Conservation (phyloP, 2,329 filamentous ascomycete genomes). For the Penicillium thymicola region DNA sequence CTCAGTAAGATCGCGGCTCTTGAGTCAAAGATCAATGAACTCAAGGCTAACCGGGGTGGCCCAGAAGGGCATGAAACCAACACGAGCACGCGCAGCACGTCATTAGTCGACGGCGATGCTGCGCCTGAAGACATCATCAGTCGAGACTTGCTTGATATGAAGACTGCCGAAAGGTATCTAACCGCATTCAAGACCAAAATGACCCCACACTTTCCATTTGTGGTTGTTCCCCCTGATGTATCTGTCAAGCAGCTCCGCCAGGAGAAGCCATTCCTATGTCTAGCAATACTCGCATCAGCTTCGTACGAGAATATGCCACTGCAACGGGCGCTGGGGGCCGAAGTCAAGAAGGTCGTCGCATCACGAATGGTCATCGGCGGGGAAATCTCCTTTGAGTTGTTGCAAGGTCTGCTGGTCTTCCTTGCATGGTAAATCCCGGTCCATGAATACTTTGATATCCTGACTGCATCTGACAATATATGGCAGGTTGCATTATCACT, state of each 20-base stretch:
- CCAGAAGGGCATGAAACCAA: neutral
- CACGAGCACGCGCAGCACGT: neutral
- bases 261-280: neutral
- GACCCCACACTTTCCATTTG: neutral
- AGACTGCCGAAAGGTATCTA: neutral
- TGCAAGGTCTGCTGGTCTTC: neutral
- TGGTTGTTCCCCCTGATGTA: neutral
- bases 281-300: neutral
- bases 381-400: neutral
- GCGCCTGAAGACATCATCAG: neutral
- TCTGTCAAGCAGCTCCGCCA: neutral
- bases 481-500: neutral
- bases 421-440: neutral
- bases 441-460: neutral
- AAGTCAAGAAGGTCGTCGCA: neutral
- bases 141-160: neutral
- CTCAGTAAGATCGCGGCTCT: neutral
- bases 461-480: neutral
- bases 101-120: neutral
- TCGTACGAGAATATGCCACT: neutral
- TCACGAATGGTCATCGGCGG: neutral
- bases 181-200: neutral
- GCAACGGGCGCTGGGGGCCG: neutral
- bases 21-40: neutral
- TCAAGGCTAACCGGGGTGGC: neutral